These are phyloP conservation scores for Fusarium camptoceras DNA, from an alignment of 2,329 filamentous ascomycete species.

Conservation along the genomic window DNA sequence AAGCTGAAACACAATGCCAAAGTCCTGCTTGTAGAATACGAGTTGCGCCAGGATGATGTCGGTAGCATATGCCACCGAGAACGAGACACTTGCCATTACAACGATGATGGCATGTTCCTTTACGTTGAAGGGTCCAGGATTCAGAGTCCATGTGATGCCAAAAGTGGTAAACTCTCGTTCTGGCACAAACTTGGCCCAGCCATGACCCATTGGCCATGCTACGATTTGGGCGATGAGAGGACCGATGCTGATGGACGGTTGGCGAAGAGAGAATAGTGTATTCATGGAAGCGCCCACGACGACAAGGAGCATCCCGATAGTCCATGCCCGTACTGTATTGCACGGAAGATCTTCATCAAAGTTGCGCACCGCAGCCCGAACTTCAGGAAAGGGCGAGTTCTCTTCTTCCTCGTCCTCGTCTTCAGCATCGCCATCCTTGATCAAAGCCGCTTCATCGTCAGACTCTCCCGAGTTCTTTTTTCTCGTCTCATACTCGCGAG, in stretches of 20 bases:
- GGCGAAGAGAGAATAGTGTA: constrained; percentile 72
- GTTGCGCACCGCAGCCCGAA: constrained; percentile 72
- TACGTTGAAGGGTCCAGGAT: constrained; percentile 76
- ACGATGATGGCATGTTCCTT: constrained; percentile 77
- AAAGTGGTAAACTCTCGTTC: constrained; percentile 62
- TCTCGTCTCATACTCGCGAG: constrained; percentile 57
- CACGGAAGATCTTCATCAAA: constrained; percentile 74
- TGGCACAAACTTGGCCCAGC: constrained; percentile 69
- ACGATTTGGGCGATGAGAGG: constrained; percentile 72
- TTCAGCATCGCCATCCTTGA: constrained; percentile 48
- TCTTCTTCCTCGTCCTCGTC: constrained; percentile 53
- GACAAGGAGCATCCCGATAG: constrained; percentile 68
- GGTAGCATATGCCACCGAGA: constrained; percentile 77
- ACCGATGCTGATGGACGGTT: constrained; percentile 70
- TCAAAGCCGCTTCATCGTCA: constrained; percentile 42
- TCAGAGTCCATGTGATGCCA: constrained; percentile 68
- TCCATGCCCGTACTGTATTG: constrained; percentile 75
- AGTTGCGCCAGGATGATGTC: constrained; percentile 79
- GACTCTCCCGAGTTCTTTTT: constrained; percentile 32
- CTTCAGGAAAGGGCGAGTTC: constrained; percentile 73
- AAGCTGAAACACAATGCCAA: constrained; percentile 74
- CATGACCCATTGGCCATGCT: constrained; percentile 71
- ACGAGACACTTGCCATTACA: constrained; percentile 78
- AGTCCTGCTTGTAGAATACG: constrained; percentile 77
- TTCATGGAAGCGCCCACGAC: constrained; percentile 70